Evolutionary conservation across 768 basidiomycete species (phyloP), one percentile per base, ranked within the genome.

Genomic region (Collybia sordida): DNA sequence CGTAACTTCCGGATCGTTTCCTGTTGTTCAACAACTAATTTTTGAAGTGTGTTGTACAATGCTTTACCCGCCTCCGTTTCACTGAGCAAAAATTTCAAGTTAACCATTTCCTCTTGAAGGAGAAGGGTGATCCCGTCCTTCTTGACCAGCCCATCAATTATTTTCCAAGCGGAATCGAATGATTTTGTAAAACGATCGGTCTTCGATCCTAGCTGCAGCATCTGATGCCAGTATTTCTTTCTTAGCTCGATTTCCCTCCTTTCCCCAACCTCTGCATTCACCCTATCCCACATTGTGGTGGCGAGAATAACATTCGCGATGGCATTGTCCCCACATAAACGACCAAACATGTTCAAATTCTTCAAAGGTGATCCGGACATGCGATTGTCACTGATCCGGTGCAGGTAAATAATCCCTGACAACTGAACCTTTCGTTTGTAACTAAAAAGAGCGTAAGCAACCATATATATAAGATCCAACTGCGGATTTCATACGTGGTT

Each of bases 261-360:
- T 22, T 50, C 45, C 17, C 58, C 58, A 3, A 47, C 47, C 0
- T 45, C 52, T 7, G 37, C 35, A 3, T 46, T 40, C 19, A 74
- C 72, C 42, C 67, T 65, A 8, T 62, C 66, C 77, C 78, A 80
- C 71, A 72, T 79, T 6, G 72, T 80, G 44, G 79, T 78, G 36
- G 68, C 70, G 44, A 81, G 66, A 37, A 78, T 66, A 36, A 80
- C 77, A 46, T 78, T 75, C 49, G 69, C 67, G 51, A 76, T 68
- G 4, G 74, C 67, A 28, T 56, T 63, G 17, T 68, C 65, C 21
- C 79, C 80, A 51, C 79, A 79, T 14, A 81, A 67, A 45, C 74
- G 69, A 23, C 65, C 66, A 59, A 81, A 80, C 59, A 80, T 69
- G n/a, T 70, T 66, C 36, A 79, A 69, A 56, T 79, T 81, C 56